A percentile compares a stretch with the other conserved stretches of the same genome.
These are phyloP conservation scores for Penicillium egyptiacum DNA, from an alignment of 495 filamentous ascomycete species.

Conservation along the genomic window DNA sequence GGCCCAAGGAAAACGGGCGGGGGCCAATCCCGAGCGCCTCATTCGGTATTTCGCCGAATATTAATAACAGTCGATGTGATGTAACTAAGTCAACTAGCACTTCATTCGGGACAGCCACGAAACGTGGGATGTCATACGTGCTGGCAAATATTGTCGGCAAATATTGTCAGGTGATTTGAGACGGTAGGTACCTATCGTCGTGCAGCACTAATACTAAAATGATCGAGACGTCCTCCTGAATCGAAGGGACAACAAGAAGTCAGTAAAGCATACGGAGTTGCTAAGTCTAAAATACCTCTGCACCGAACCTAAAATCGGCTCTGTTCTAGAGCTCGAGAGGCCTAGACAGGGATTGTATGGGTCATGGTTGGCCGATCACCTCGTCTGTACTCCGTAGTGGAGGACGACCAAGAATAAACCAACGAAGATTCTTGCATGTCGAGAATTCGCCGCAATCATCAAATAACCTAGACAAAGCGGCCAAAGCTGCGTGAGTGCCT, in stretches of 20 bases:
- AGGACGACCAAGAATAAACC: constrained; percentile 2
- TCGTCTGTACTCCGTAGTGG: constrained; percentile 10
- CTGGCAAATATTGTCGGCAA: background rate
- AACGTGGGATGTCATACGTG: background rate
- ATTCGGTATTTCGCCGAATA: constrained; percentile 9
- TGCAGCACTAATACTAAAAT: background rate
- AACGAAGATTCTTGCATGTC: background rate
- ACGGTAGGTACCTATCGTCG: background rate
- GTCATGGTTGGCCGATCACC: constrained; percentile 12
- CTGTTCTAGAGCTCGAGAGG: constrained; percentile 16
- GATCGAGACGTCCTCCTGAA: background rate
- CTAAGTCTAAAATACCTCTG: background rate
- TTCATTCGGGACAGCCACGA: background rate
- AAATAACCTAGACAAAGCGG: background rate
- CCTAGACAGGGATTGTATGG: constrained; percentile 3
- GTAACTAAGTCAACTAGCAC: too few species aligned
- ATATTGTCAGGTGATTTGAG: background rate
- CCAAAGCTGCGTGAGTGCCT: background rate
- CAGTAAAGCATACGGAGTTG: background rate
- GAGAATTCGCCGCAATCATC: background rate
- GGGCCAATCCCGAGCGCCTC: constrained; percentile 2
- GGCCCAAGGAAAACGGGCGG: background rate
- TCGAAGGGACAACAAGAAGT: background rate
- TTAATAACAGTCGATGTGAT: background rate
- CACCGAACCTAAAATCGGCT: background rate